Base-by-base conservation (phyloP, 805 yeast species). In the Monosporozyma unispora region DNA sequence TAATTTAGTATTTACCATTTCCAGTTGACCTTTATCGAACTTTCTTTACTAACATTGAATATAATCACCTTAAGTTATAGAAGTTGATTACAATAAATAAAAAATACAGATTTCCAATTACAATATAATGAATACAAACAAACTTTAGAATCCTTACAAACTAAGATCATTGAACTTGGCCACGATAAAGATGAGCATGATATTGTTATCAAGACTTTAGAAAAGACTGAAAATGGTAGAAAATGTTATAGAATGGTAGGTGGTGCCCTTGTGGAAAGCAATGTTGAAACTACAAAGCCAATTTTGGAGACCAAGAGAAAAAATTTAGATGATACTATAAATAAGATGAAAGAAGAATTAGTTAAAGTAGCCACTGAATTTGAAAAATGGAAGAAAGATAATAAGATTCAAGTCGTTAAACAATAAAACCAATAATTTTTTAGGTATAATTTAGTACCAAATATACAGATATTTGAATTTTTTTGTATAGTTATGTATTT, bases 191-290 rank as follows among this genome's bases (percentile, higher is more conserved):
- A 72, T 47, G 75, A 73, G 49, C 73, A 68, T 51, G 71, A 70
- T 35, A 68, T 83, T 16, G 93, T 85, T 1, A 58, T 82, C 12
- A 76, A 73, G 19, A 82, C 91, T 1, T 66, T 85, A 28, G 54
- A 66, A 41, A 70, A 68, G 0, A 70, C 80, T 9, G 80, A 81
- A 22, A 43, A 54, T n/a, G 80, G 76, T 43, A 78, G 99, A 52
- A 81, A 82, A 62, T 88, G 97, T 61, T 89, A 81, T 69, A 80
- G 95, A 59, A 88, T 93, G 96, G 78, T 91, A 29, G 97, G 96
- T 23, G 95, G 96, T 9, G 96, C 90, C 3, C 73, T 91, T 29
- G 85, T 90, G 16, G 95, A 89, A 61, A 82, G 86, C 55, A 75
- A 81, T 3, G 93, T 88, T 4, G 81, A 75, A n/a, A 88, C 86